These are phyloP conservation scores for Chrysochromulina parva DNA, from an alignment of 78 protist species.

Conservation along the genomic window DNA sequence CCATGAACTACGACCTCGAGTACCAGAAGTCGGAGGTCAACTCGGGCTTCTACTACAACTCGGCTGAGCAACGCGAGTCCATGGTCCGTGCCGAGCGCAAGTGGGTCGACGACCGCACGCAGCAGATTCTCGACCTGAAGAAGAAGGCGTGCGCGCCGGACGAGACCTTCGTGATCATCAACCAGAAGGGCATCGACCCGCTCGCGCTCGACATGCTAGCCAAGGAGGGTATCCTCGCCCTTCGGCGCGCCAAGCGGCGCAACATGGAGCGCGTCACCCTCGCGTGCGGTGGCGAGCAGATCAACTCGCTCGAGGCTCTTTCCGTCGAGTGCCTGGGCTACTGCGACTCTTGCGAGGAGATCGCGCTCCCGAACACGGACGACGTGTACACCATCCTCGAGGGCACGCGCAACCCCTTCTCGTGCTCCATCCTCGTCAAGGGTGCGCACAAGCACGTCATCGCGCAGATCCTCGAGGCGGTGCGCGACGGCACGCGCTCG, in stretches of 20 bases:
- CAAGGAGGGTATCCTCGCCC: conserved; percentile 89
- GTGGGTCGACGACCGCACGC: conserved; percentile 86
- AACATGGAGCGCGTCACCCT: conserved; percentile 68
- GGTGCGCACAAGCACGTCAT: conserved; percentile 85
- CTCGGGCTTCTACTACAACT: conserved; percentile 82
- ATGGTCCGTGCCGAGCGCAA: conserved; percentile 95
- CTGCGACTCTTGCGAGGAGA: conserved; percentile 94
- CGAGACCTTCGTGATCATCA: conserved; percentile 85
- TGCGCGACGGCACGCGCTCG: conserved; percentile 99
- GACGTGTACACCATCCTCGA: conserved; percentile 99
- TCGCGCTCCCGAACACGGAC: conserved; percentile 86
- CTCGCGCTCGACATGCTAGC: conserved; percentile 94
- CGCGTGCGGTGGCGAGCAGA: conserved; percentile 97
- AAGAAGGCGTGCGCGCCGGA: conserved; percentile 60
- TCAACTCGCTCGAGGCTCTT: conserved; percentile 94
- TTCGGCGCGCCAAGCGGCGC: conserved; percentile 97
- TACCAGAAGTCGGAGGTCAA: conserved; percentile 93
- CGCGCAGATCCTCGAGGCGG: conserved; percentile 96
- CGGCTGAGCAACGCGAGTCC: conserved; percentile 86
- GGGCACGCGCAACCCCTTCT: conserved; percentile 87
- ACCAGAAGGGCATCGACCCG: conserved; percentile 99
- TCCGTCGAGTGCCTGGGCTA: conserved; percentile 82
- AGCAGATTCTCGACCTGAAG: conserved; percentile 92
- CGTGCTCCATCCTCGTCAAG: conserved; percentile 96
- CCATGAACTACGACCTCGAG: conserved; percentile 96